Conservation (phyloP, 345 rosid species). For the Murraya koenigii region DNA sequence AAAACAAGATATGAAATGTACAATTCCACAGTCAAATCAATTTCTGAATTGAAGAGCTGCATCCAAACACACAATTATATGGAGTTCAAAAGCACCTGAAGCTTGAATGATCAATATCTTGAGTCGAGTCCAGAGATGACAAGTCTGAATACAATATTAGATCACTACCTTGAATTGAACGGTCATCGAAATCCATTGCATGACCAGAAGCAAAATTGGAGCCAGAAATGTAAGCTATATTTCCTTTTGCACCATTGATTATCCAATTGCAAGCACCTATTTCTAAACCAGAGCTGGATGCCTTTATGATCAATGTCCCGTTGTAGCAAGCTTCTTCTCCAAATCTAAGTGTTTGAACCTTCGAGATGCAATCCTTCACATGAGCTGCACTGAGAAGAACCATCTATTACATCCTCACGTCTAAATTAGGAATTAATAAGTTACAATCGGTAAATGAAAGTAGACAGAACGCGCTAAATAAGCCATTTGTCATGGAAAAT, state of each 20-base stretch:
- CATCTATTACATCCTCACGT: slow-evolving; percentile 13
- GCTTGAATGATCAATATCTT: slow-evolving; percentile 35
- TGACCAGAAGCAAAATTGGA: slow-evolving; percentile 57
- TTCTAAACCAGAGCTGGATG: slow-evolving; percentile 81
- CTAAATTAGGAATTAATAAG: not conserved
- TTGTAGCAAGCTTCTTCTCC: slow-evolving; percentile 81
- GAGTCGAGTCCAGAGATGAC: slow-evolving; percentile 33
- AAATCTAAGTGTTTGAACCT: slow-evolving; percentile 60
- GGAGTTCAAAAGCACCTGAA: slow-evolving; percentile 37
- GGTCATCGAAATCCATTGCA: slow-evolving; percentile 58
- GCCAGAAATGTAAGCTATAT: slow-evolving; percentile 49
- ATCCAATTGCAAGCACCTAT: slow-evolving; percentile 92
- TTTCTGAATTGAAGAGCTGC: not conserved
- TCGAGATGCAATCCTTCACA: slow-evolving; percentile 59
- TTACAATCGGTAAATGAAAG: not conserved
- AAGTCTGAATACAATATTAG: slow-evolving; percentile 63
- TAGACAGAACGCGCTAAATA: not conserved
- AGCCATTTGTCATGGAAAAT: not conserved
- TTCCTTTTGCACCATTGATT: slow-evolving; percentile 50
- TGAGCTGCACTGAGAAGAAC: slow-evolving; percentile 60
- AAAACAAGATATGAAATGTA: not conserved
- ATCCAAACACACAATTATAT: not conserved
- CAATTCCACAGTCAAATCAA: not conserved
- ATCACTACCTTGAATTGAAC: slow-evolving; percentile 49
- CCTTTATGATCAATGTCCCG: slow-evolving; percentile 60